These are phyloP conservation scores for Barbarea vulgaris DNA, from an alignment of 345 rosid species.

Conservation along the genomic window DNA sequence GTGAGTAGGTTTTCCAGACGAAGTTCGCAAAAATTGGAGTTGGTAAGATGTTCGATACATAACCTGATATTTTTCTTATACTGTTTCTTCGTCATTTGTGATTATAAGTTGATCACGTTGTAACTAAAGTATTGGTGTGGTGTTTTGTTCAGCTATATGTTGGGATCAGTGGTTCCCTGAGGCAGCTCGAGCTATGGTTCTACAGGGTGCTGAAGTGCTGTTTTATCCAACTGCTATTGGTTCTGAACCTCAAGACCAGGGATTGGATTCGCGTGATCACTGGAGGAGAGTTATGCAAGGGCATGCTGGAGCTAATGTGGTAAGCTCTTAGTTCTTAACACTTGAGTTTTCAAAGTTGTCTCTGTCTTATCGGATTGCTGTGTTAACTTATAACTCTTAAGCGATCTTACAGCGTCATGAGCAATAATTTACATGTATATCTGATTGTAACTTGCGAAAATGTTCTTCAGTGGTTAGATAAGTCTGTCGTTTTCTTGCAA, in stretches of 20 bases:
- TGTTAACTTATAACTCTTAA: not conserved
- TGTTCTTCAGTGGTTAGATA: not conserved
- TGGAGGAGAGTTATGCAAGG: conserved; percentile 98
- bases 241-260: conserved; percentile 92
- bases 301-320: conserved; percentile 97
- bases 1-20: conserved; percentile 78
- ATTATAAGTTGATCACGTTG: conserved; percentile 1
- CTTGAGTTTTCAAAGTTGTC: not conserved
- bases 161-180: conserved; percentile 97
- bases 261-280: conserved; percentile 89
- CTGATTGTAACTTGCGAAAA: not conserved
- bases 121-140: conserved; percentile 1
- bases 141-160: conserved; percentile 67
- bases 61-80: not conserved
- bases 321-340: conserved; percentile 39
- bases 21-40: conserved; percentile 92
- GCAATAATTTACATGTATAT: not conserved
- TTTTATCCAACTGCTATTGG: conserved; percentile 95
- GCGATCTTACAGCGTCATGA: not conserved
- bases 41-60: conserved; percentile 51
- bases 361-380: not conserved
- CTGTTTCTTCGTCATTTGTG: not conserved
- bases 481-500: not conserved
- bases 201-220: conserved; percentile 84
- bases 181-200: conserved; percentile 90